phyloP scores from a whole-genome alignment of 176 grass and related monocot species.

The Oryza longistaminata region DNA sequence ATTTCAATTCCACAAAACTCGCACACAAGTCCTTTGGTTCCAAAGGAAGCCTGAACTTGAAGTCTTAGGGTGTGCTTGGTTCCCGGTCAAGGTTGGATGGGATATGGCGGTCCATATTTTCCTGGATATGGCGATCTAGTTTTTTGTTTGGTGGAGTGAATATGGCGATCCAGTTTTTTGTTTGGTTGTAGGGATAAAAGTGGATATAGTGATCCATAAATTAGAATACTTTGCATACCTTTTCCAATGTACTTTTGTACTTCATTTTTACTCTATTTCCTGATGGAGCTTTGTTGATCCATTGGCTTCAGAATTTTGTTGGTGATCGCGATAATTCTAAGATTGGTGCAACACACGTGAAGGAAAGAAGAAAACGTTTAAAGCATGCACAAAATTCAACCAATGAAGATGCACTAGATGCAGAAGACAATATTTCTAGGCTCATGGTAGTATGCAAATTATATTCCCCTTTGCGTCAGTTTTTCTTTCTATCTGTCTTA shows the following conservation, averaged over 20 bases:
- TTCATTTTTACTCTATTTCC: slow-evolving; percentile 15
- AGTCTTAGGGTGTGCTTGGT: too few relatives aligned
- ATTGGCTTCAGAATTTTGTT: slow-evolving; percentile 36
- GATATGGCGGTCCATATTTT: too few relatives aligned
- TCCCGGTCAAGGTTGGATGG: too few relatives aligned
- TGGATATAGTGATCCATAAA: too few relatives aligned
- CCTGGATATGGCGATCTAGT: too few relatives aligned
- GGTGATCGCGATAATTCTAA: slow-evolving; percentile 19
- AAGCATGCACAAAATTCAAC: slow-evolving; percentile 32
- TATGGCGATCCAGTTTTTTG: too few relatives aligned
- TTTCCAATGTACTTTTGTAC: neutral
- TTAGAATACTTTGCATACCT: neutral
- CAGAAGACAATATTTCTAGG: slow-evolving; percentile 35
- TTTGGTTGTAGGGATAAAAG: too few relatives aligned
- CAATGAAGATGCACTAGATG: slow-evolving; percentile 33
- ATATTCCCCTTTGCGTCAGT: neutral
- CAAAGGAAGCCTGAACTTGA: too few relatives aligned
- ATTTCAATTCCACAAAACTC: too few relatives aligned
- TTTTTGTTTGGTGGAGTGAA: too few relatives aligned
- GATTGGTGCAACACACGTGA: slow-evolving; percentile 34
- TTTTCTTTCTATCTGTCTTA: neutral
- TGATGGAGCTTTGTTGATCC: slow-evolving; percentile 35
- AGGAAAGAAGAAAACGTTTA: slow-evolving; percentile 50
- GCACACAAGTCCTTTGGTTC: too few relatives aligned
- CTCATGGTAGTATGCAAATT: slow-evolving; percentile 42